A percentile compares a stretch with the other conserved stretches of the same genome.
These are phyloP conservation scores for Suillus sp. DNA, from an alignment of 768 basidiomycete genomes.

Conservation along the genomic window DNA sequence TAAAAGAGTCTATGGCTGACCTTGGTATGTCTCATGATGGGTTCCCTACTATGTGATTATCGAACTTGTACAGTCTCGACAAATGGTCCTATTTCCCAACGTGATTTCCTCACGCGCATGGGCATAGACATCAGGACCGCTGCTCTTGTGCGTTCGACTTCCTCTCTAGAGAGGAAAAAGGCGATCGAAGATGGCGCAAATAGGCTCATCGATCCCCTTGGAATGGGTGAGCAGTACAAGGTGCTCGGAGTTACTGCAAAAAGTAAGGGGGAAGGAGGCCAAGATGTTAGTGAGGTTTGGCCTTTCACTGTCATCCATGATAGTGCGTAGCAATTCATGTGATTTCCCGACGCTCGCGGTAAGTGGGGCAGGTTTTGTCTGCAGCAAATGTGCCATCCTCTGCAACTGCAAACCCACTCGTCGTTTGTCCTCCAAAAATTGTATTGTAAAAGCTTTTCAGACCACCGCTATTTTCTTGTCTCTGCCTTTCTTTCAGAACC, in stretches of 20 bases:
- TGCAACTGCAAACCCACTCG: too few species aligned
- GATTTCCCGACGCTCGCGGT: too few species aligned
- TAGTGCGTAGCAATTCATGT: background rate
- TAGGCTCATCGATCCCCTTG: conserved; percentile 72
- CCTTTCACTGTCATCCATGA: conserved; percentile 28
- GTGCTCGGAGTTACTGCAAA: conserved; percentile 61
- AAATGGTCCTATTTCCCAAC: background rate
- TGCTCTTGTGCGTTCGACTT: conserved; percentile 54
- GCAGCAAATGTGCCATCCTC: too few species aligned
- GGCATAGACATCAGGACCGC: conserved; percentile 71
- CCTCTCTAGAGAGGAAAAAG: conserved; percentile 45
- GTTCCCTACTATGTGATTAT: conserved; percentile 11
- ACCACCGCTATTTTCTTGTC: too few species aligned
- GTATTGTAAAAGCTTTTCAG: too few species aligned
- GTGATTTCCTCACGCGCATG: conserved; percentile 71
- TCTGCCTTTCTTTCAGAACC: too few species aligned
- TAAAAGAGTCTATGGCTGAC: conserved; percentile 73
- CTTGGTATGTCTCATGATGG: conserved; percentile 48
- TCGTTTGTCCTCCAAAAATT: too few species aligned
- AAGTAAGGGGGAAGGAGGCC: conserved; percentile 13
- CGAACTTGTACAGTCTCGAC: background rate
- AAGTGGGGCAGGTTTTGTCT: too few species aligned
- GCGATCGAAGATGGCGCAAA: conserved; percentile 62
- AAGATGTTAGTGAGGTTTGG: conserved; percentile 26
- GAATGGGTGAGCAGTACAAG: conserved; percentile 90